phyloP scores from a whole-genome alignment of 75 land plant genomes.

The Chamaecyparis obtusa region DNA sequence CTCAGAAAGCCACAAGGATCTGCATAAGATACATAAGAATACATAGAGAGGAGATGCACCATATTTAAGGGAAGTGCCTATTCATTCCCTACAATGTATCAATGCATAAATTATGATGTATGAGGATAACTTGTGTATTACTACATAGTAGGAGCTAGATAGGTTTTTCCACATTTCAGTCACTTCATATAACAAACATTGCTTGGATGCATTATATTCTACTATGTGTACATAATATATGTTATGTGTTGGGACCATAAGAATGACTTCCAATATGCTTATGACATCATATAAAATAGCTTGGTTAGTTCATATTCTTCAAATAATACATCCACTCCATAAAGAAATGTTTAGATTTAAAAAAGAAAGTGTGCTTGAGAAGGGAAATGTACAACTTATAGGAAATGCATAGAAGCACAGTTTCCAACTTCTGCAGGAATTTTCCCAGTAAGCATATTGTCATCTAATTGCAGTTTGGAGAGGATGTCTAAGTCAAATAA shows the following conservation, averaged over 20 bases:
- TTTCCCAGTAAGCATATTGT: conserved; percentile 54
- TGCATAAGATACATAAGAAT: background rate
- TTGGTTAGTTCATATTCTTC: background rate
- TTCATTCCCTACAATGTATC: no score
- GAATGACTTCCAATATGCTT: background rate
- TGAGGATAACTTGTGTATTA: no score
- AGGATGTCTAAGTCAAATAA: conserved; percentile 57
- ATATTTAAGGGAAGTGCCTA: no score
- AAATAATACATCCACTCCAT: background rate
- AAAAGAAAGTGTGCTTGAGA: background rate
- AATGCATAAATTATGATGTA: no score
- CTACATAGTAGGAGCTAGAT: no score
- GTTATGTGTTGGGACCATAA: background rate
- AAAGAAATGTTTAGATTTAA: background rate
- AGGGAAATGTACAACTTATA: conserved; percentile 47
- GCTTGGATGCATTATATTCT: background rate
- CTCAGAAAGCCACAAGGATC: background rate
- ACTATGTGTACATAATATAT: background rate
- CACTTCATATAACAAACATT: background rate
- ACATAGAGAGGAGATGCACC: background rate
- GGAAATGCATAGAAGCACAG: conserved; percentile 54
- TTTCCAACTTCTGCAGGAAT: conserved; percentile 84
- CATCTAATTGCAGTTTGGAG: conserved; percentile 58
- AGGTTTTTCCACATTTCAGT: background rate
- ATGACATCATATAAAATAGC: background rate